A percentile compares a stretch with the other conserved stretches of the same genome.
Evolutionary conservation across 2,329 filamentous ascomycete species (phyloP).

Genomic region (Incumbomyces lentus): DNA sequence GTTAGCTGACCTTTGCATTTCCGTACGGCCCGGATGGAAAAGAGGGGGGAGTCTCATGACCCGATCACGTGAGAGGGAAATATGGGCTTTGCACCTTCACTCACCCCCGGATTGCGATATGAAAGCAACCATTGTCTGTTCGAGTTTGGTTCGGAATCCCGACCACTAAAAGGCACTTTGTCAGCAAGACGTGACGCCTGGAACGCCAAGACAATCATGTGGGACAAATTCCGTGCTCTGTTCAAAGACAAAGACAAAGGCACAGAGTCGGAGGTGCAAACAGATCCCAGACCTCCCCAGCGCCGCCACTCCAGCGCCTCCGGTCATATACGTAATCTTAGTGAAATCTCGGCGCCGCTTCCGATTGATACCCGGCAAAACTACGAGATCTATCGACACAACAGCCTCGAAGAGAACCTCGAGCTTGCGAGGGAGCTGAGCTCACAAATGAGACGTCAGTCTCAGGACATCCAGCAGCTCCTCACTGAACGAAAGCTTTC

Average conservation of each 20-base stretch:
- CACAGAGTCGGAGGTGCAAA: background rate
- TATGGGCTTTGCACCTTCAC: background rate
- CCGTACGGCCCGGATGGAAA: too few species aligned
- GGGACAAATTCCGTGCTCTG: slow-evolving; percentile 3
- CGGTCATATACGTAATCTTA: slow-evolving; percentile 1
- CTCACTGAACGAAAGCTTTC: background rate
- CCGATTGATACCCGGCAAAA: slow-evolving; percentile 6
- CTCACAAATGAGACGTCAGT: slow-evolving; percentile 6
- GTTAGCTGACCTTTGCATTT: too few species aligned
- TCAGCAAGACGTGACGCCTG: too few species aligned
- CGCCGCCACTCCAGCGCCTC: background rate
- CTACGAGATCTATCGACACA: slow-evolving; percentile 7
- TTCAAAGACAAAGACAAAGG: slow-evolving; percentile 2
- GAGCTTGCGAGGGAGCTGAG: slow-evolving; percentile 5
- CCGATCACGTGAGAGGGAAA: too few species aligned
- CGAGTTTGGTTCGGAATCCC: background rate
- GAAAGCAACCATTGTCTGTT: background rate
- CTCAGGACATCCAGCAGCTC: slow-evolving; percentile 6
- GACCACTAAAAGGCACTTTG: background rate
- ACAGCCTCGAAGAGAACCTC: slow-evolving; percentile 10
- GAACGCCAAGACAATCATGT: background rate
- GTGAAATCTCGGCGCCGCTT: slow-evolving; percentile 6
- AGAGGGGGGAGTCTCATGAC: too few species aligned
- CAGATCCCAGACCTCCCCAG: too few species aligned
- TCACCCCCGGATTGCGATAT: background rate